Conservation (phyloP, 139 green algal genomes). For the Edaphochlamys debaryana region DNA sequence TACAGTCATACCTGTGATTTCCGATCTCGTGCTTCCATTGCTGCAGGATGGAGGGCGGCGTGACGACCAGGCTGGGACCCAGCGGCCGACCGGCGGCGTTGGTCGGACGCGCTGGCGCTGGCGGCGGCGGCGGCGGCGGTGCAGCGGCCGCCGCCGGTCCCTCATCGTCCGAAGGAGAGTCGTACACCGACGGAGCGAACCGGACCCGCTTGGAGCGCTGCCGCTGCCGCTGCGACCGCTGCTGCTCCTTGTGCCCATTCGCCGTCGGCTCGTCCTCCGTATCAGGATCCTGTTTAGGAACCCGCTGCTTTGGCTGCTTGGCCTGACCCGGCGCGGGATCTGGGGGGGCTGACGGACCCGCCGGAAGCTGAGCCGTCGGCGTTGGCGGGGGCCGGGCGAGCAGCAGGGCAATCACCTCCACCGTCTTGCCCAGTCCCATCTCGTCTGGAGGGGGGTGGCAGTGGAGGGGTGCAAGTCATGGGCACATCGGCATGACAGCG, state of each 20-base stretch:
- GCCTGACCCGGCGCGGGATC: neutral
- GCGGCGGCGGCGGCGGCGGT: too few species aligned
- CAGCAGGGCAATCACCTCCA: constrained; percentile 63
- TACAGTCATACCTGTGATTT: too few species aligned
- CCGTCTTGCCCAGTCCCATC: constrained; percentile 72
- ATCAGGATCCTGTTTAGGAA: neutral
- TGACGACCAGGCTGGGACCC: constrained; percentile 62
- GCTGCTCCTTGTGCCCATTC: neutral
- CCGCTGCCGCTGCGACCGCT: neutral
- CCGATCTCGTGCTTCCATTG: constrained; percentile 53
- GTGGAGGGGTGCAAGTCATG: too few species aligned
- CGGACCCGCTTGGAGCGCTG: neutral
- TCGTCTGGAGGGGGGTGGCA: constrained; percentile 16
- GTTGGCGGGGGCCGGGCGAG: constrained; percentile 43
- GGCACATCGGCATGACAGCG: too few species aligned
- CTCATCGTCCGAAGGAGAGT: too few species aligned
- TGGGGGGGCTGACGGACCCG: too few species aligned
- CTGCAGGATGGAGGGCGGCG: constrained; percentile 56
- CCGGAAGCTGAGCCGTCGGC: neutral
- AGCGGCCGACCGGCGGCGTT: constrained; percentile 6
- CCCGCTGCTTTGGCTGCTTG: neutral
- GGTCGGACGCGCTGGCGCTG: too few species aligned
- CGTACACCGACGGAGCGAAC: too few species aligned
- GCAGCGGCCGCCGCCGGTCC: too few species aligned
- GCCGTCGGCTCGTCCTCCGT: neutral